phyloP scores from a whole-genome alignment of 2,329 filamentous ascomycete species.

The Zymoseptoria crescenta region DNA sequence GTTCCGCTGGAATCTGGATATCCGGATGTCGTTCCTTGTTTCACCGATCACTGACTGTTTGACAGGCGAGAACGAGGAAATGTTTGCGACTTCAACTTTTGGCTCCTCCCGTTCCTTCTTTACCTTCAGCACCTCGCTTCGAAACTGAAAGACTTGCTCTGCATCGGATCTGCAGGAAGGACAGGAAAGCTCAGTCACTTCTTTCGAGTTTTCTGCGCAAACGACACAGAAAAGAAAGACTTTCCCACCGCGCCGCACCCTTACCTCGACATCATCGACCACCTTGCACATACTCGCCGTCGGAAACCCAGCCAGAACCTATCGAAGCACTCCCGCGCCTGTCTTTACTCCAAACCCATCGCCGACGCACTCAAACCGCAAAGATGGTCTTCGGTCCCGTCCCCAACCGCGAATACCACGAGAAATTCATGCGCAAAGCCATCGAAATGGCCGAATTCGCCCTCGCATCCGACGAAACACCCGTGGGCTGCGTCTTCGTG shows the following conservation, averaged over 20 bases:
- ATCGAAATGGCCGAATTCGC: slow-evolving; percentile 85
- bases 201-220: neutral
- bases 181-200: neutral
- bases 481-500: slow-evolving; percentile 92
- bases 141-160: no score
- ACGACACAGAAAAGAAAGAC: neutral
- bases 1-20: neutral
- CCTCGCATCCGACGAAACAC: slow-evolving; percentile 79
- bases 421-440: slow-evolving; percentile 73
- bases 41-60: neutral
- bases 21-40: neutral
- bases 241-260: no score
- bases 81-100: neutral
- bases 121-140: no score
- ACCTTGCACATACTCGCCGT: neutral
- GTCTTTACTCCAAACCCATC: neutral
- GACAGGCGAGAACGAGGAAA: neutral
- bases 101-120: neutral
- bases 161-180: neutral
- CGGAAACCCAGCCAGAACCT: neutral
- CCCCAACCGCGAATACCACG: slow-evolving; percentile 43
- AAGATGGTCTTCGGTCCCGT: slow-evolving; percentile 28
- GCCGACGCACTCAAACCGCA: neutral
- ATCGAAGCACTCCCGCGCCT: neutral
- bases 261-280: no score